Base-by-base conservation (phyloP, 805 yeast species). In the Lachancea waltii region DNA sequence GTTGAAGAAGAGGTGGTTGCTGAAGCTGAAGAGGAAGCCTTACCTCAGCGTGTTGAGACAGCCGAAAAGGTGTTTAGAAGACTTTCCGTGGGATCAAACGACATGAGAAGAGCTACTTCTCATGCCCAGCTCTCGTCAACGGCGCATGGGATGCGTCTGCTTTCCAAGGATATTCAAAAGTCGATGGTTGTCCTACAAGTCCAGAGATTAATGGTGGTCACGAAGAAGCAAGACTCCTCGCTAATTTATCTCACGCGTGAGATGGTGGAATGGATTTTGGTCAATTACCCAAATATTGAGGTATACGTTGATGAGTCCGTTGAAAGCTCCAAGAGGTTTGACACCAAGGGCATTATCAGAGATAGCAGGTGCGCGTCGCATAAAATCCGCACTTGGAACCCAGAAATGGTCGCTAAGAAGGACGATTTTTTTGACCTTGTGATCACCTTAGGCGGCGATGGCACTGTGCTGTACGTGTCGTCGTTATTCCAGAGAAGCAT, bases 401-500 rank as follows among this genome's bases (percentile, higher is more conserved):
- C 77, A 35, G 69, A 69, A 14, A 65, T 80, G 38, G 72, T 85
- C 9, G 50, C 61, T 41, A 35, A 55, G 33, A 44, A 55, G 38
- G 56, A 56, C n/a, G 69, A 72, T 24, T 51, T 67, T 32, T 75
- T 79, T 46, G 97, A 90, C 58, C 65, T 89, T 43, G 80, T 86
- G 2, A 75, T 90, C 30, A 85, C 97, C 0, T 67, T 92, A 7
- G 98, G 98, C 17, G 98, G 98, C 13, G 98, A 92, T 56, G 97
- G 98, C 7, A 92, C 98, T 0, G 95, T 90, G 33, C 65, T 90
- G 7, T 82, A 82, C 52, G 90, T 90, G 0, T 86, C 95, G 2
- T 81, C 92, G 40, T 66, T 87, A 28, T 92, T 92, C 61, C 94
- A 84, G 62, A 67, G 73, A 41, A 72, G 74, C 34, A 96, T 89